phyloP scores from a whole-genome alignment of 1,139 yeast species.

The Petasospora fabianii region DNA sequence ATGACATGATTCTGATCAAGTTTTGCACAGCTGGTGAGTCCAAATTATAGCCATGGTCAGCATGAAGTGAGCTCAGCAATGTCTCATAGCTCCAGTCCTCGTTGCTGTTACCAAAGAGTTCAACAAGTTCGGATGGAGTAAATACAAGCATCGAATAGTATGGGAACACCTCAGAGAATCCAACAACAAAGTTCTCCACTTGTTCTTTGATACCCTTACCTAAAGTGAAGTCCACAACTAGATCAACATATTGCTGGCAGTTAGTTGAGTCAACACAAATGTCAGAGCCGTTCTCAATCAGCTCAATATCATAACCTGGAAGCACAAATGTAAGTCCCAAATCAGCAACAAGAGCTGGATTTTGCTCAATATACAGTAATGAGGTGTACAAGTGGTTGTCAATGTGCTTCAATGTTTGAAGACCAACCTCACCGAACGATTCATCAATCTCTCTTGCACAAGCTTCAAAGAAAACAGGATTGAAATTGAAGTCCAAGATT shows the following conservation, averaged over 20 bases:
- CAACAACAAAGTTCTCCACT: conserved; percentile 66
- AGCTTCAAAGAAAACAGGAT: conserved; percentile 61
- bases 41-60: conserved; percentile 86
- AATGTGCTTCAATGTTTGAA: conserved; percentile 46
- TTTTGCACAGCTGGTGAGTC: conserved; percentile 64
- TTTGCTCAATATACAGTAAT: conserved; percentile 46
- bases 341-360: conserved; percentile 40
- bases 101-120: conserved; percentile 66
- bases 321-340: conserved; percentile 63
- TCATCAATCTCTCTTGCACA: conserved; percentile 23
- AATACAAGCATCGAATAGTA: conserved; percentile 68
- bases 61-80: conserved; percentile 57
- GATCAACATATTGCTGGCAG: conserved; percentile 53
- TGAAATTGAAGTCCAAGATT: conserved; percentile 78
- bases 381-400: conserved; percentile 66
- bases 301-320: conserved; percentile 71
- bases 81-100: conserved; percentile 86
- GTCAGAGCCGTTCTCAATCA: conserved; percentile 54
- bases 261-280: conserved; percentile 47
- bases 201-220: conserved; percentile 65
- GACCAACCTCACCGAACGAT: conserved; percentile 27
- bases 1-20: conserved; percentile 56
- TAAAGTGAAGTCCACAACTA: conserved; percentile 59
- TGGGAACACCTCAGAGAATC: conserved; percentile 85
- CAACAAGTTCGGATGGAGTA: conserved; percentile 67